phyloP scores from a whole-genome alignment of 768 basidiomycete species.

The Pisolithus albus region DNA sequence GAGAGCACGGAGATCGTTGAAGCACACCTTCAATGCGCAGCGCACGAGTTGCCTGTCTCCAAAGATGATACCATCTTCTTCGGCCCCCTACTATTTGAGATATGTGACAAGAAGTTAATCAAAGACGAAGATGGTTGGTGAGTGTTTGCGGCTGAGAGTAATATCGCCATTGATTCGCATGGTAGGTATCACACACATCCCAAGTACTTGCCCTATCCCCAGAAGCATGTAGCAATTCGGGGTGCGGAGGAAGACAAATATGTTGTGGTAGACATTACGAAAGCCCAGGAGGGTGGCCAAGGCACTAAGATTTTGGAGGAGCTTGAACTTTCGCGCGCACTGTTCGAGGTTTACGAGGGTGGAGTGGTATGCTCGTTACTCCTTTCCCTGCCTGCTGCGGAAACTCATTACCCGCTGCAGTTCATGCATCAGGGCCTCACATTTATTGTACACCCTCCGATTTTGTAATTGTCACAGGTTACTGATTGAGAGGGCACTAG shows the following conservation, averaged over 20 bases:
- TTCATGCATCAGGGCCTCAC: slow-evolving; percentile 86
- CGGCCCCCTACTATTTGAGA: slow-evolving; percentile 47
- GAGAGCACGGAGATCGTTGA: slow-evolving; percentile 72
- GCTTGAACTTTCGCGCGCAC: slow-evolving; percentile 71
- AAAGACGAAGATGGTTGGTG: slow-evolving; percentile 81
- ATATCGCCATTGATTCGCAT: not conserved
- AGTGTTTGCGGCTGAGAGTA: slow-evolving; percentile 8
- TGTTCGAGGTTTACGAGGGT: slow-evolving; percentile 89
- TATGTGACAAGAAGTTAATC: slow-evolving; percentile 56
- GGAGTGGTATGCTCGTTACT: slow-evolving; percentile 52
- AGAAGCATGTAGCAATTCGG: slow-evolving; percentile 66
- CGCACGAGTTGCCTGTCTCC: slow-evolving; percentile 75
- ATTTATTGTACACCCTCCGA: slow-evolving; percentile 50
- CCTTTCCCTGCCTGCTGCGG: not conserved
- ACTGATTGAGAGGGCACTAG: slow-evolving; percentile 28
- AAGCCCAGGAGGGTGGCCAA: slow-evolving; percentile 24
- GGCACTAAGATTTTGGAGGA: slow-evolving; percentile 59
- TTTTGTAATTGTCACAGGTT: not conserved
- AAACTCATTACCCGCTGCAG: slow-evolving; percentile 29
- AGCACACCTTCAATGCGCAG: slow-evolving; percentile 85
- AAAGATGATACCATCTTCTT: slow-evolving; percentile 65
- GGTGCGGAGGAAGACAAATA: slow-evolving; percentile 77
- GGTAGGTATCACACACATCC: slow-evolving; percentile 77
- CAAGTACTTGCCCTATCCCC: slow-evolving; percentile 72
- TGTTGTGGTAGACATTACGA: slow-evolving; percentile 58